These are phyloP conservation scores for Clavispora phyllophila DNA, from an alignment of 805 yeast genomes.

Conservation along the genomic window DNA sequence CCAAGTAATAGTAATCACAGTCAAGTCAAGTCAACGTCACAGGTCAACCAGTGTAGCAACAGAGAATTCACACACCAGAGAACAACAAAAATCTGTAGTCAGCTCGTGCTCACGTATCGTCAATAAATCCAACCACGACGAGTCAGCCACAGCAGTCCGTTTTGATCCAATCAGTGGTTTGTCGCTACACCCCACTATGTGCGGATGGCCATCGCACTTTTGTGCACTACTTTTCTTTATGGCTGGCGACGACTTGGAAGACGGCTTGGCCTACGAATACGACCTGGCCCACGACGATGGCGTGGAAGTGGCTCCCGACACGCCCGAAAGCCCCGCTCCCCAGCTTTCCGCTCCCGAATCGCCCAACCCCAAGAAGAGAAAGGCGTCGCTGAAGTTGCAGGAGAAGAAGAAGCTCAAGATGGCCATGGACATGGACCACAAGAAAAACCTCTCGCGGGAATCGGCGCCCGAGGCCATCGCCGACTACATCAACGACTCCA, in stretches of 20 bases:
- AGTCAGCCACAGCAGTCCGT: too few species aligned
- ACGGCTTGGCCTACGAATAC: slow-evolving; percentile 62
- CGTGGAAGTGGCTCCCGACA: slow-evolving; percentile 8
- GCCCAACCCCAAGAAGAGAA: slow-evolving; percentile 19
- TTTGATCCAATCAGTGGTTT: too few species aligned
- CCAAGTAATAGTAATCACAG: too few species aligned
- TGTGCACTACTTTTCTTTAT: slow-evolving; percentile 5
- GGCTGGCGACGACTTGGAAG: slow-evolving; percentile 64
- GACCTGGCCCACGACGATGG: slow-evolving; percentile 26
- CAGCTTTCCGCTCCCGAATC: slow-evolving; percentile 3
- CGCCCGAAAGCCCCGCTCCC: slow-evolving; percentile 4
- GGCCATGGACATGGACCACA: slow-evolving; percentile 58
- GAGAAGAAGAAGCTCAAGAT: slow-evolving; percentile 63
- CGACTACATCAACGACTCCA: slow-evolving; percentile 58
- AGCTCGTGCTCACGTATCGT: too few species aligned
- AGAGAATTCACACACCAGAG: too few species aligned
- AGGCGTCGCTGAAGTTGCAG: slow-evolving; percentile 41
- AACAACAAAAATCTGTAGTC: too few species aligned
- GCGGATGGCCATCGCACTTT: neutral
- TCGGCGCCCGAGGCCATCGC: slow-evolving; percentile 54
- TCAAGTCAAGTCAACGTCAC: too few species aligned
- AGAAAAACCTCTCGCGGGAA: slow-evolving; percentile 48
- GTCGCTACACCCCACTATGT: too few species aligned
- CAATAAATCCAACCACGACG: too few species aligned
- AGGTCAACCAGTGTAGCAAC: too few species aligned